Conservation (phyloP, 495 filamentous ascomycete species). For the Xylaria flabelliformis region DNA sequence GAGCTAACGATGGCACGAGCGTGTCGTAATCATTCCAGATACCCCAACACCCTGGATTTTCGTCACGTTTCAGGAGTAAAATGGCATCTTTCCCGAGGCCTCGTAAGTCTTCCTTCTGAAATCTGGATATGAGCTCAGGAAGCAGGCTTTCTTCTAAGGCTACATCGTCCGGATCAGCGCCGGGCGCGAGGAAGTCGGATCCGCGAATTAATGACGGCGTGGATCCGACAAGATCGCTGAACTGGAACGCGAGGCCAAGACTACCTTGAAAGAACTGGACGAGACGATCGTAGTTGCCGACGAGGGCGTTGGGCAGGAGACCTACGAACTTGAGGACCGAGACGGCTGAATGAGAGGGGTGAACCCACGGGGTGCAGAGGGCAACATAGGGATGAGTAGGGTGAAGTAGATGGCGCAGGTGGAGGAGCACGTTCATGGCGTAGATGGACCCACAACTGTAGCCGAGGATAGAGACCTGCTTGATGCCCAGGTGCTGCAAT, state of each 20-base stretch:
- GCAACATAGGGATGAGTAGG: slow-evolving; percentile 43
- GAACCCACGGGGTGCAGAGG: slow-evolving; percentile 55
- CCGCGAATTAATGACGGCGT: background rate
- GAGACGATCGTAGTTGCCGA: slow-evolving; percentile 46
- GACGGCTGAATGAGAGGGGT: slow-evolving; percentile 47
- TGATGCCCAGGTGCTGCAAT: slow-evolving; percentile 46
- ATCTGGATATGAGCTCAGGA: background rate
- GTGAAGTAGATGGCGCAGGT: slow-evolving; percentile 47
- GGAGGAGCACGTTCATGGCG: slow-evolving; percentile 50
- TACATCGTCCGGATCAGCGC: slow-evolving; percentile 3
- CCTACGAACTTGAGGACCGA: slow-evolving; percentile 31
- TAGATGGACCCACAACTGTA: slow-evolving; percentile 57
- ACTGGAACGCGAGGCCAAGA: background rate
- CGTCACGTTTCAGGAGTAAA: slow-evolving; percentile 13
- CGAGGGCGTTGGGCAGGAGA: slow-evolving; percentile 32
- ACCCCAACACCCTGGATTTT: slow-evolving; percentile 20
- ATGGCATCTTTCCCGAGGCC: slow-evolving; percentile 20
- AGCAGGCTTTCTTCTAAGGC: slow-evolving; percentile 7
- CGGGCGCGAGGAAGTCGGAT: slow-evolving; percentile 1
- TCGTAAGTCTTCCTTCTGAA: background rate
- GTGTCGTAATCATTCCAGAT: slow-evolving; percentile 17
- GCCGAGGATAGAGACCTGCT: slow-evolving; percentile 47
- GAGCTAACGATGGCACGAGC: slow-evolving; percentile 16
- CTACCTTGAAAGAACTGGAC: slow-evolving; percentile 41
- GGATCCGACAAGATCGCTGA: slow-evolving; percentile 6